Base-by-base conservation (phyloP, 2,329 filamentous ascomycete genomes). In the Fusarium oligoseptatum region DNA sequence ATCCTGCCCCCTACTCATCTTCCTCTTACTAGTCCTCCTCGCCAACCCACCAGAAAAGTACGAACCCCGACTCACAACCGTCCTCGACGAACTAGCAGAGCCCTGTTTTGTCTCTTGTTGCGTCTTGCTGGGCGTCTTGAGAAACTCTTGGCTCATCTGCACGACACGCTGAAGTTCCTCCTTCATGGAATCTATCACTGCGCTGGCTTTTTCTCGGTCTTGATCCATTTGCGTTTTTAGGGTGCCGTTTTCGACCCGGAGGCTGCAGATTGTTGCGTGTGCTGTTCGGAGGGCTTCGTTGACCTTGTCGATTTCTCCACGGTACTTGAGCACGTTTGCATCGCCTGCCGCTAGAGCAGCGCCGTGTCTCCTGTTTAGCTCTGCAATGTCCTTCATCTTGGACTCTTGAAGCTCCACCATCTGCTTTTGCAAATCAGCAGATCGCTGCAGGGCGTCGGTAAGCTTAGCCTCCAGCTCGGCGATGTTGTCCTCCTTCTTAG, bases 301-400 rank as follows among this genome's bases (percentile, higher is more conserved):
- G 6, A 88, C 81, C 3, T 83, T 81, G 39, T 88, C 86, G 3
- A 91, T 79, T 74, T 91, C 88, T 0, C 71, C 77, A 6, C 86
- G 80, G 20, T 91, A 80, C 78, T 89, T 87, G 2, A 78, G 63
- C 0, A 90, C 85, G 2, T 86, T 81, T 0, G 87, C 85, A 66
- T 91, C 89, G 0, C 87, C 83, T 6, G 87, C 79, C 4, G 88
- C 87, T 0, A 91, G 84, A 1, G 84, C 85, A 0, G 81, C 78
- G 1, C 86, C 88, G 68, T 89, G 85, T 15, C 81, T 76, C 68
- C 79, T 78, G 66, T 86, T 86, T 22, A 87, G 74, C 0, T 67
- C 66, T 0, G 77, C 67, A 9, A 87, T 73, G 12, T 83, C 80
- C 3, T 70, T 70, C 2, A 82, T 75, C 66, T 81, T 80, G 11